Evolutionary conservation across 768 basidiomycete genomes (phyloP), one percentile per base, ranked within the genome.

Genomic region (Serendipita sp.): DNA sequence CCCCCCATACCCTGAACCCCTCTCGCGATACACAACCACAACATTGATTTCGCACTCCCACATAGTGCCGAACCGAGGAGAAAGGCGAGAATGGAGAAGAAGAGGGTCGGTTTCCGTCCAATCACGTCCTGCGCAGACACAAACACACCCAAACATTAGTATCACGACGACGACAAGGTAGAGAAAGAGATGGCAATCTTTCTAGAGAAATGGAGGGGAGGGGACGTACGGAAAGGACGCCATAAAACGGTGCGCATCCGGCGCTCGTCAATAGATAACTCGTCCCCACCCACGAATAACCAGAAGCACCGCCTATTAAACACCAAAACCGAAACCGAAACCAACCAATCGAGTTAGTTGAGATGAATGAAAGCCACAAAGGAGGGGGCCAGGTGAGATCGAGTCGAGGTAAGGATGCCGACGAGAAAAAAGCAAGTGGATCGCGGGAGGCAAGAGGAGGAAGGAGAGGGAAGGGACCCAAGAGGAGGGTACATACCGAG

Each of bases 1-100:
- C 88, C 88, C 28, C 90, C 90, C 34, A 92, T 83, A 8, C 90
- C 90, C 71, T 92, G 90, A 2, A 93, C 76, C 1, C 88, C 89
- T 68, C 90, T 81, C 47, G 80, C 81, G 0, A 87, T 77, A 38
- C 90, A 83, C 15, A 93, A 75, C 90, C 87, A 89, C 2, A 76
- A 79, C 81, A 92, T 86, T 64, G 64, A 83, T 71, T 92, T 86
- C 0, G 89, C 88, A 0, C 88, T 86, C 13, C 89, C 89, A 68
- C 88, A 91, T 64, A 92, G 74, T 1, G 88, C 88, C 3, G 87
- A 89, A 45, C 74, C 75, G 41, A 74, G 11, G 51, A 66, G 54
- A 53, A 68, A 69, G 34, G 51, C 64, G 35, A 51, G 18, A 34
- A 67, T 68, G 34, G 51, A 45, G 64, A 58, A 64, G 62, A 60